phyloP scores from a whole-genome alignment of 768 basidiomycete species.

The Pholiota molesta region DNA sequence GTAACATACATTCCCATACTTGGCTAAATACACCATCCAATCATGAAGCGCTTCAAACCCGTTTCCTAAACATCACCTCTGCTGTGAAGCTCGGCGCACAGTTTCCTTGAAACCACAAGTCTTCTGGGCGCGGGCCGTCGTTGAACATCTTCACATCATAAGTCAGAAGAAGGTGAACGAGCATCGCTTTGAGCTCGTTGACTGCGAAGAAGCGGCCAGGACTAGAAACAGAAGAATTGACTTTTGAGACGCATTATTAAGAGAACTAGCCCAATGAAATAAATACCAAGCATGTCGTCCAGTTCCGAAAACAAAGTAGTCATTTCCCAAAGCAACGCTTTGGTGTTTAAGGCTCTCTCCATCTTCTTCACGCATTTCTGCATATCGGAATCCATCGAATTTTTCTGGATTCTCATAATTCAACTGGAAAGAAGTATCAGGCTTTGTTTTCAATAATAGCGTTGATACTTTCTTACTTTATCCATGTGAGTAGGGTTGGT shows the following conservation, averaged over 20 bases:
- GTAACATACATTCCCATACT: too few relatives aligned
- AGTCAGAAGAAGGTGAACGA: slow-evolving; percentile 39
- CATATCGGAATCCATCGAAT: slow-evolving; percentile 49
- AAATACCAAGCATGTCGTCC: slow-evolving; percentile 33
- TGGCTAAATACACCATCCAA: too few relatives aligned
- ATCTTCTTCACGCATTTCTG: slow-evolving; percentile 27
- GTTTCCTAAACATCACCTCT: slow-evolving; percentile 28
- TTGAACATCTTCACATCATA: slow-evolving; percentile 42
- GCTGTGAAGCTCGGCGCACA: slow-evolving; percentile 23
- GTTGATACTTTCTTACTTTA: slow-evolving; percentile 7
- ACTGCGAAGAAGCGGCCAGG: slow-evolving; percentile 51
- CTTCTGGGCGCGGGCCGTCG: slow-evolving; percentile 20
- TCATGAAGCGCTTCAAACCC: background rate
- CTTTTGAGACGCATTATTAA: background rate
- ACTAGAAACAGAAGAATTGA: slow-evolving; percentile 12
- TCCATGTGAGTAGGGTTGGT: slow-evolving; percentile 32
- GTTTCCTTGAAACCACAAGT: slow-evolving; percentile 24
- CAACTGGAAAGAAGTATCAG: background rate
- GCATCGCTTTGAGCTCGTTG: slow-evolving; percentile 44
- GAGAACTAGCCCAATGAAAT: background rate
- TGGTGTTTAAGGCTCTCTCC: slow-evolving; percentile 22
- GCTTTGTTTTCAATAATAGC: background rate
- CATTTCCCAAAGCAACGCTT: slow-evolving; percentile 26
- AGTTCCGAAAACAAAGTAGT: slow-evolving; percentile 36
- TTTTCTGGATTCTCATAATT: slow-evolving; percentile 28